A percentile compares a stretch with the other conserved stretches of the same genome.
Evolutionary conservation across 345 rosid genomes (phyloP).

Genomic region (Mercurialis annua): DNA sequence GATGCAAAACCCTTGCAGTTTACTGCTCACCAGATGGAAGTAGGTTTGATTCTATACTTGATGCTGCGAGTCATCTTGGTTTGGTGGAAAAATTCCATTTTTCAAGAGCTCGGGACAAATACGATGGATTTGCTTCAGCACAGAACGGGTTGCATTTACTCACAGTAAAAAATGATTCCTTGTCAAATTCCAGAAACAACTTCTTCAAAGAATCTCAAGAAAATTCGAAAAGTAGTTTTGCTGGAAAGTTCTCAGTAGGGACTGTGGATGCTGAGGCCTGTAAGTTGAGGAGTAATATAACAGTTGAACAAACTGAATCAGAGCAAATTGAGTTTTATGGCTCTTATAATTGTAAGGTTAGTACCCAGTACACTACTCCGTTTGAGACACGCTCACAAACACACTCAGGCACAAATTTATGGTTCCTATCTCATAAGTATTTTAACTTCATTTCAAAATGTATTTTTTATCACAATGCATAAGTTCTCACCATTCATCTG

Average conservation of each 20-base stretch:
- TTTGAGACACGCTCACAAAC: background rate
- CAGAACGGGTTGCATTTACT: slow-evolving; percentile 17
- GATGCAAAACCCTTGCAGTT: slow-evolving; percentile 18
- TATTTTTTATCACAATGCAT: slow-evolving; percentile 8
- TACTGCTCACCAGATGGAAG: slow-evolving; percentile 25
- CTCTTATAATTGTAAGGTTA: slow-evolving; percentile 19
- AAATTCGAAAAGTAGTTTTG: slow-evolving; percentile 19
- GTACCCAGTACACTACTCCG: background rate
- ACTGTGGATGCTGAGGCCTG: slow-evolving; percentile 9
- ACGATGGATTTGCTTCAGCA: slow-evolving; percentile 24
- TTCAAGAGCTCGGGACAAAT: slow-evolving; percentile 18
- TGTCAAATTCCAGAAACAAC: slow-evolving; percentile 21
- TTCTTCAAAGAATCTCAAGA: slow-evolving; percentile 25
- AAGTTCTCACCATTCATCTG: slow-evolving; percentile 9
- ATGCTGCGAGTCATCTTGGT: slow-evolving; percentile 30
- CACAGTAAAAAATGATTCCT: slow-evolving; percentile 25
- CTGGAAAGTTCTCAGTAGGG: slow-evolving; percentile 12
- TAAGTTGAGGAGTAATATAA: slow-evolving; percentile 13
- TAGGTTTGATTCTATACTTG: slow-evolving; percentile 30
- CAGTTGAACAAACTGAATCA: slow-evolving; percentile 6
- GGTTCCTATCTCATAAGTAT: background rate
- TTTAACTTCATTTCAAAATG: background rate
- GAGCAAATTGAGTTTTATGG: slow-evolving; percentile 13
- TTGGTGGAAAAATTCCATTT: slow-evolving; percentile 29
- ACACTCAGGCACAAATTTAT: background rate